Conservation (phyloP, 495 filamentous ascomycete species). For the Neurospora hispaniola region DNA sequence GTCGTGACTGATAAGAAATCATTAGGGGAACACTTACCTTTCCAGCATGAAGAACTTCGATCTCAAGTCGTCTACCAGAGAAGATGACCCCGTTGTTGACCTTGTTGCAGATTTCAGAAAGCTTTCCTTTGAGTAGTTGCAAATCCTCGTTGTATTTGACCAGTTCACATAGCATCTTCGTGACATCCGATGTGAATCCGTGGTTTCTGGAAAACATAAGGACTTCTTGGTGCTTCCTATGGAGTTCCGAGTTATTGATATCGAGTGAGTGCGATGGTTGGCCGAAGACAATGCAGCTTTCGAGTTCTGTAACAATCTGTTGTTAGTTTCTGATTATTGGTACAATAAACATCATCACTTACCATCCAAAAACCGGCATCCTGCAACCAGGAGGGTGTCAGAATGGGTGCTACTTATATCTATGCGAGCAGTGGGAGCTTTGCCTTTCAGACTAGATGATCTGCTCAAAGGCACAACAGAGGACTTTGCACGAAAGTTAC, state of each 20-base stretch:
- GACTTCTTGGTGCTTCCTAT: slow-evolving; percentile 23
- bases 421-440: slow-evolving; percentile 14
- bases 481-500: background rate
- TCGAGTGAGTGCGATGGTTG: slow-evolving; percentile 15
- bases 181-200: slow-evolving; percentile 18
- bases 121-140: slow-evolving; percentile 11
- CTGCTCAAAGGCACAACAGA: slow-evolving; percentile 2
- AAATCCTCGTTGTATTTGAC: slow-evolving; percentile 13
- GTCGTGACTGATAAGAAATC: too few relatives aligned
- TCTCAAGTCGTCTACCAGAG: slow-evolving; percentile 31
- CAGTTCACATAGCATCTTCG: slow-evolving; percentile 23
- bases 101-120: slow-evolving; percentile 19
- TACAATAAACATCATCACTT: background rate
- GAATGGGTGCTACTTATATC: slow-evolving; percentile 2
- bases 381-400: slow-evolving; percentile 28
- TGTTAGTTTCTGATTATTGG: slow-evolving; percentile 4
- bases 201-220: slow-evolving; percentile 10
- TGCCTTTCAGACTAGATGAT: slow-evolving; percentile 28
- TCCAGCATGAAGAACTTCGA: slow-evolving; percentile 35
- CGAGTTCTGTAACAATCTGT: slow-evolving; percentile 24
- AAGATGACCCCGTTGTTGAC: slow-evolving; percentile 21
- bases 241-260: slow-evolving; percentile 23
- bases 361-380: slow-evolving; percentile 40
- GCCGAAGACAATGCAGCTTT: slow-evolving; percentile 27
- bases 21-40: slow-evolving; percentile 22